Evolutionary conservation across 345 rosid species (phyloP), one percentile per base, ranked within the genome.

Genomic region (Cardamine occulta): DNA sequence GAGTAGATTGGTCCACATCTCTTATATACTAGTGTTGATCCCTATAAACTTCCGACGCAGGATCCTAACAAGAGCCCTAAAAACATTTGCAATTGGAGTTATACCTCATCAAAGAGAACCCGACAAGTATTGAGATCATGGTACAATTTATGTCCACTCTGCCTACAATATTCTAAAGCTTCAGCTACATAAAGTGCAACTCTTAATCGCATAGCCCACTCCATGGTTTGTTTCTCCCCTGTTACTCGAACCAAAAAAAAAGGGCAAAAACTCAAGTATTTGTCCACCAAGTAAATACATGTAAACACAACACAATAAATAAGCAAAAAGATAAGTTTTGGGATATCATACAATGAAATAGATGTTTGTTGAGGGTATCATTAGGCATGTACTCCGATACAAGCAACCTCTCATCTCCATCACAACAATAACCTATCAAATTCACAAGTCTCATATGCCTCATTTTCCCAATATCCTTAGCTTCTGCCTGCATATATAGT

Each of bases 201-300:
- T 82, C 97, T 85, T 56, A 94, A 73, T 69, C 99, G 85, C 97
- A 94, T 94, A 29, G 86, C 89, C 99, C 99, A 91, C 73, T 91
- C 89, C 97, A 94, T 90, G 28, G 97, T 91, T 28, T 90, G 92
- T 32, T 86, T 47, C 82, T 90, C 99, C 99, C 99, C 99, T 94
- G 68, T 54, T 24, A 62, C 7, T 10, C 21, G 5, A 51, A 7
- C 7, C 7, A n/a, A 21, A 62, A 7, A 8, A 49, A 68, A 8
- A 51, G 68, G 8, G 12, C 9, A 18, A 69, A 35, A 52, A 13
- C 6, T 54, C 32, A 48, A 17, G 15, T 59, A 17, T 31, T 26
- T 31, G 47, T 70, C n/a, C n/a, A 45, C 13, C 60, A 45, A 35
- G 14, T 7, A 74, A 75, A 68, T 10, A 68, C 15, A 40, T 10